Conservation (phyloP, 1,139 yeast genomes). For the Debaryomycetaceae sp. region DNA sequence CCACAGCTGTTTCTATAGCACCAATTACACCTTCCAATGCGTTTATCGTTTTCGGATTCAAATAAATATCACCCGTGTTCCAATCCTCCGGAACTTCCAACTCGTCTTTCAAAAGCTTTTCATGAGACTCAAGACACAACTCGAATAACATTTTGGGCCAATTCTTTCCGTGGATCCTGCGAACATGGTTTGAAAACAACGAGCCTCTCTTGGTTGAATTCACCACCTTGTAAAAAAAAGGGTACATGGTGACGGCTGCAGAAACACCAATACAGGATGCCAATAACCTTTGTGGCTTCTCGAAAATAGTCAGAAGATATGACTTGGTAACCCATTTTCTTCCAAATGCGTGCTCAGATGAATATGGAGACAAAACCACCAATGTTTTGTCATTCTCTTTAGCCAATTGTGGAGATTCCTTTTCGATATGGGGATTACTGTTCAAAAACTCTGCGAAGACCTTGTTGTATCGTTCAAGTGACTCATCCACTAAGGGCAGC, state of each 20-base stretch:
- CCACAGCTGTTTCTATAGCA: conserved; percentile 72
- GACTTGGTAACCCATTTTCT: conserved; percentile 74
- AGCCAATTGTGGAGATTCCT: conserved; percentile 46
- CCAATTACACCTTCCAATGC: conserved; percentile 83
- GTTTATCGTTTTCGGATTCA: conserved; percentile 62
- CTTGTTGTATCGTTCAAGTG: conserved; percentile 36
- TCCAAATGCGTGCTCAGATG: conserved; percentile 68
- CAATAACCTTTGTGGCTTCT: conserved; percentile 75
- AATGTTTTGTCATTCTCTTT: conserved; percentile 49
- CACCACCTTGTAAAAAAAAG: conserved; percentile 53
- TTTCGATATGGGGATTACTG: conserved; percentile 54
- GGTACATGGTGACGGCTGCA: conserved; percentile 70
- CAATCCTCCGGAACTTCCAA: conserved; percentile 79
- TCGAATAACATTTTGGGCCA: conserved; percentile 67
- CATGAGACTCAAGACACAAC: conserved; percentile 58
- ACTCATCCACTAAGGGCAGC: conserved; percentile 31
- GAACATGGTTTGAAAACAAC: conserved; percentile 57
- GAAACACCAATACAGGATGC: conserved; percentile 79
- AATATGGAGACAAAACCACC: conserved; percentile 55
- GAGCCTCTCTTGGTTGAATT: conserved; percentile 49
- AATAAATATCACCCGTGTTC: conserved; percentile 82
- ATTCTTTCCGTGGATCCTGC: conserved; percentile 67
- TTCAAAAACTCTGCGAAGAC: conserved; percentile 48
- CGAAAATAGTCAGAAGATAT: conserved; percentile 70
- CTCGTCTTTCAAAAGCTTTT: conserved; percentile 50